Conservation (phyloP, 805 yeast species). For the Kodamaea lidongshanica region DNA sequence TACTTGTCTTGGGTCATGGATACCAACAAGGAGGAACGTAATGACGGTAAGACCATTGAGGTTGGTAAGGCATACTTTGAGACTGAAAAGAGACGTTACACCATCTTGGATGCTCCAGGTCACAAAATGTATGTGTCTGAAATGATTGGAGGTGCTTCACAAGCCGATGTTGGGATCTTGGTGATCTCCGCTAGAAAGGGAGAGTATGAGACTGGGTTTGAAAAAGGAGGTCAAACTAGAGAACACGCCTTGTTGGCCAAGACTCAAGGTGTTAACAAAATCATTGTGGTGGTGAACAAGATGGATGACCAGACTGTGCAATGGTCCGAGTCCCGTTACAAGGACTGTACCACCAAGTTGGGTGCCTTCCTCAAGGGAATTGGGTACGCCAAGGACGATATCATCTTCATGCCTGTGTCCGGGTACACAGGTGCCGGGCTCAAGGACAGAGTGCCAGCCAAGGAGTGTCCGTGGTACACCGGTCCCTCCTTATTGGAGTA, state of each 20-base stretch:
- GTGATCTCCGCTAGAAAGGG: slow-evolving; percentile 98
- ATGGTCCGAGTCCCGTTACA: slow-evolving; percentile 95
- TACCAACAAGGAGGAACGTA: slow-evolving; percentile 97
- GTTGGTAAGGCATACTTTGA: slow-evolving; percentile 97
- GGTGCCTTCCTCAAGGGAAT: slow-evolving; percentile 73
- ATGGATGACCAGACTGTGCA: slow-evolving; percentile 97
- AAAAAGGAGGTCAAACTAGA: slow-evolving; percentile 98
- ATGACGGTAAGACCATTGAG: slow-evolving; percentile 98
- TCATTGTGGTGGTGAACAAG: slow-evolving; percentile 91
- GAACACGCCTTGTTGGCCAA: slow-evolving; percentile 96
- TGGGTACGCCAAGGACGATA: slow-evolving; percentile 85
- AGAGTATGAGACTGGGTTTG: slow-evolving; percentile 98
- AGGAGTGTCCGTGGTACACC: slow-evolving; percentile 83
- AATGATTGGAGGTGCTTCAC: slow-evolving; percentile 99
- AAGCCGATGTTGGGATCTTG: slow-evolving; percentile 96
- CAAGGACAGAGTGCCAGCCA: slow-evolving; percentile 70
- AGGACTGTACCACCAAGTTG: slow-evolving; percentile 86
- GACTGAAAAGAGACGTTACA: slow-evolving; percentile 96
- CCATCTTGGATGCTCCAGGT: slow-evolving; percentile 98
- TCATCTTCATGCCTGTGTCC: slow-evolving; percentile 92
- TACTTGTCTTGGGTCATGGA: slow-evolving; percentile 99
- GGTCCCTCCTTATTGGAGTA: slow-evolving; percentile 92
- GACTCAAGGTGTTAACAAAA: slow-evolving; percentile 95
- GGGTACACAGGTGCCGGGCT: slow-evolving; percentile 97
- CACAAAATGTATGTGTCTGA: slow-evolving; percentile 98